A percentile compares a stretch with the other conserved stretches of the same genome.
These are phyloP conservation scores for Diaporthe citrichinensis DNA, from an alignment of 2,329 filamentous ascomycete species.

Conservation along the genomic window DNA sequence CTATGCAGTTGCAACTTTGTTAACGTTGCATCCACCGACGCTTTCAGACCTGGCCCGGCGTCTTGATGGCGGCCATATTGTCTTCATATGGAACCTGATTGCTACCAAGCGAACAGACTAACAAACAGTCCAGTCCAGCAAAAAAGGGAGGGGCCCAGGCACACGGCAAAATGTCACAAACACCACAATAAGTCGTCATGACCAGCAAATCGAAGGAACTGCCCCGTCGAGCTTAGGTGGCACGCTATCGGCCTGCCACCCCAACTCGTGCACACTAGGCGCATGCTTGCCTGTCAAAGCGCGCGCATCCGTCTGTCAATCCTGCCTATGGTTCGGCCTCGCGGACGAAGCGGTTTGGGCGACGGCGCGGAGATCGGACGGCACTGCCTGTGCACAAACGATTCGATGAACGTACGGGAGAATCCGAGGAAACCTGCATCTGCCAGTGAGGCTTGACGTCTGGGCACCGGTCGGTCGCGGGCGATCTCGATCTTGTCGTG, in stretches of 20 bases:
- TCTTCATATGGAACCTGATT: background rate
- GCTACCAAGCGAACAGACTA: background rate
- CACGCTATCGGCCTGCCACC: slow-evolving; percentile 10
- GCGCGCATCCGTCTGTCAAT: background rate
- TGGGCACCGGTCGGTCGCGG: background rate
- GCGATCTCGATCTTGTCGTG: background rate
- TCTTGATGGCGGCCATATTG: slow-evolving; percentile 1
- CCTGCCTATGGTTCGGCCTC: background rate
- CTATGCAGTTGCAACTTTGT: slow-evolving; percentile 3
- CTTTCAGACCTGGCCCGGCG: background rate
- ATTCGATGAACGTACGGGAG: background rate
- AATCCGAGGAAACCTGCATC: background rate
- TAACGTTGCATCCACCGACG: background rate
- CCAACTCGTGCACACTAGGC: slow-evolving; percentile 2
- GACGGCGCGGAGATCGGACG: slow-evolving; percentile 30
- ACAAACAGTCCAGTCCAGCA: background rate
- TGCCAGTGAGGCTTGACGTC: background rate
- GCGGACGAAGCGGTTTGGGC: background rate
- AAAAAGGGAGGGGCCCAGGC: background rate
- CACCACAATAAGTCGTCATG: background rate
- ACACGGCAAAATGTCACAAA: slow-evolving; percentile 13
- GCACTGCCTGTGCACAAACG: background rate
- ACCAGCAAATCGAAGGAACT: background rate
- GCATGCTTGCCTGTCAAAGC: slow-evolving; percentile 14
- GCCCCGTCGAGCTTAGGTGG: background rate